These are phyloP conservation scores for Plasmodium blacklocki DNA, from an alignment of 169 alveolate species.

Conservation along the genomic window DNA sequence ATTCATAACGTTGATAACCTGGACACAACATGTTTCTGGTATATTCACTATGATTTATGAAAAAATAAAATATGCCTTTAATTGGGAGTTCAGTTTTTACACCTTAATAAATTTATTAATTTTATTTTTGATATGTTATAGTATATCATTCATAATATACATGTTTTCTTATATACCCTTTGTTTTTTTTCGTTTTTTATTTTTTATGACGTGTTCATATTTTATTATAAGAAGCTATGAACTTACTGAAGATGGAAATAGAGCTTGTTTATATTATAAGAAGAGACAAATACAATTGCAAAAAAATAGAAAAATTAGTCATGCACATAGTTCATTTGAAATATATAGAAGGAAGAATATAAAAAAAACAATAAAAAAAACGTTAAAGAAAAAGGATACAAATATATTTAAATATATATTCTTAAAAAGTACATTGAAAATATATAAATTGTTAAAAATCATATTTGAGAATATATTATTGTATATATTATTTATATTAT, in stretches of 20 bases:
- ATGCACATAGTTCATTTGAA: not conserved
- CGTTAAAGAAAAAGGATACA: constrained; percentile 1
- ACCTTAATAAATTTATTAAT: constrained; percentile 43
- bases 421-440: not conserved
- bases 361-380: not conserved
- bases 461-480: not conserved
- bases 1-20: constrained; percentile 34
- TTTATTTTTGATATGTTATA: constrained; percentile 52
- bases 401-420: not conserved
- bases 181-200: constrained; percentile 37
- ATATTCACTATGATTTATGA: constrained; percentile 62
- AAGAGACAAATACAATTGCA: not conserved
- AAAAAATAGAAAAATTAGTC: not conserved
- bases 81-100: constrained; percentile 63
- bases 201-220: constrained; percentile 8
- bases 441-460: not conserved
- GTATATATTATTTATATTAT: constrained; percentile 34
- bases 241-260: constrained; percentile 51
- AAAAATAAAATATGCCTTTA: constrained; percentile 60
- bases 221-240: constrained; percentile 51
- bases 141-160: constrained; percentile 39
- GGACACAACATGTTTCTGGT: constrained; percentile 48
- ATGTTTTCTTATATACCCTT: constrained; percentile 45
- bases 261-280: constrained; percentile 29
- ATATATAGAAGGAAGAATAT: not conserved